Percentiles rank a stretch among this genome's conserved stretches.
Evolutionary conservation across 768 basidiomycete genomes (phyloP).

Genomic region (Termitomyces bulborhizus): DNA sequence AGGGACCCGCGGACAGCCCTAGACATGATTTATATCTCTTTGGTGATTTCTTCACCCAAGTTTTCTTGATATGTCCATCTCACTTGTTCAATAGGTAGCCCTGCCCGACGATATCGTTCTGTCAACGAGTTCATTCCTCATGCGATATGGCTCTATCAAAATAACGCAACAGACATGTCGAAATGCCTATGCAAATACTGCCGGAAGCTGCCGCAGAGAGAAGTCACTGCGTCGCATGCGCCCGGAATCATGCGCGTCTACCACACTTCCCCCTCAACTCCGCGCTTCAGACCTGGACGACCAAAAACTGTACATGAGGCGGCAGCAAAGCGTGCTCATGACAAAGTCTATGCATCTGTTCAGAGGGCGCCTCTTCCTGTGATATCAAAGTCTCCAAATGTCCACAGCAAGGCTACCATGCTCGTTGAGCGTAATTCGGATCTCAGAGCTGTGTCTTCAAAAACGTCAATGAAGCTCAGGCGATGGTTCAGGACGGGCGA

Average conservation of each 20-base stretch:
- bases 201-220: conserved; percentile 57
- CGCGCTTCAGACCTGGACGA: conserved; percentile 15
- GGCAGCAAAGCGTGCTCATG: conserved; percentile 19
- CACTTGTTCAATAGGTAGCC: conserved; percentile 32
- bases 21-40: conserved; percentile 76
- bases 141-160: conserved; percentile 69
- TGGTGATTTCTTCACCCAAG: conserved; percentile 35
- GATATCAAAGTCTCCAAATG: conserved; percentile 24
- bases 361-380: conserved; percentile 27
- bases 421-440: conserved; percentile 60
- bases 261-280: conserved; percentile 20
- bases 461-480: conserved; percentile 36
- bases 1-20: conserved; percentile 46
- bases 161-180: conserved; percentile 36
- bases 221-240: conserved; percentile 56
- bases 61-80: neutral
- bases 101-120: conserved; percentile 60
- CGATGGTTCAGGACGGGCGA: conserved; percentile 67
- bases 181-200: conserved; percentile 79
- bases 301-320: conserved; percentile 19
- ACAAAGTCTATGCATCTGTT: conserved; percentile 34
- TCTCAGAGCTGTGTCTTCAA: conserved; percentile 49
- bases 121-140: conserved; percentile 85
- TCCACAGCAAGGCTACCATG: conserved; percentile 37
- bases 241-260: conserved; percentile 26